Evolutionary conservation across 129 eudicot genomes (phyloP).

Genomic region (Mikania micrantha): DNA sequence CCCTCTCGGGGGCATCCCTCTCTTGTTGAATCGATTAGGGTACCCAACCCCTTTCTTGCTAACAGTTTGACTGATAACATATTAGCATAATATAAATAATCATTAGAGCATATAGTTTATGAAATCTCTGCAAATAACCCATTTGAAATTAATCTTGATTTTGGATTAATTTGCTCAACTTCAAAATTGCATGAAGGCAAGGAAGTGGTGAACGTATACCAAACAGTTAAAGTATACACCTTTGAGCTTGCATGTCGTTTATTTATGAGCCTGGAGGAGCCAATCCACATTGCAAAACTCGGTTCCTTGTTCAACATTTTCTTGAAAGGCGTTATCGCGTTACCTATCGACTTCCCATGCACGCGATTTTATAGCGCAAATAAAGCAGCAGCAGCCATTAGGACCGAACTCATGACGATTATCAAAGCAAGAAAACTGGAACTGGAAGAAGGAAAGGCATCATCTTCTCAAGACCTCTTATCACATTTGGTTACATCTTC

Average conservation of each 20-base stretch:
- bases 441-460: neutral
- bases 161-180: neutral
- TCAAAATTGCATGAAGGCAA: neutral
- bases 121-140: too few species aligned
- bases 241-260: conserved; percentile 14
- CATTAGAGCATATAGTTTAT: too few species aligned
- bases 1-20: too few species aligned
- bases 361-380: conserved; percentile 8
- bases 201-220: conserved; percentile 8
- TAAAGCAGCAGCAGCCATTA: conserved; percentile 11
- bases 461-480: conserved; percentile 13
- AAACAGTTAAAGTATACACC: neutral
- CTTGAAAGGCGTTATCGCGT: conserved; percentile 3
- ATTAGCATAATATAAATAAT: too few species aligned
- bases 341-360: conserved; percentile 18
- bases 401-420: neutral
- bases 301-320: too few species aligned
- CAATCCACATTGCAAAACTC: conserved; percentile 2
- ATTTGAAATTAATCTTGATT: neutral
- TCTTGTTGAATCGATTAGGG: too few species aligned
- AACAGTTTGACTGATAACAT: too few species aligned
- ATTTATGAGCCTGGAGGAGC: conserved; percentile 21
- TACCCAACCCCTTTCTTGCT: too few species aligned
- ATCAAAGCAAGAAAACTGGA: conserved; percentile 8
- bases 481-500: conserved; percentile 5